Base-by-base conservation (phyloP, 2,329 filamentous ascomycete genomes). In the Tetracladium maxilliforme region DNA sequence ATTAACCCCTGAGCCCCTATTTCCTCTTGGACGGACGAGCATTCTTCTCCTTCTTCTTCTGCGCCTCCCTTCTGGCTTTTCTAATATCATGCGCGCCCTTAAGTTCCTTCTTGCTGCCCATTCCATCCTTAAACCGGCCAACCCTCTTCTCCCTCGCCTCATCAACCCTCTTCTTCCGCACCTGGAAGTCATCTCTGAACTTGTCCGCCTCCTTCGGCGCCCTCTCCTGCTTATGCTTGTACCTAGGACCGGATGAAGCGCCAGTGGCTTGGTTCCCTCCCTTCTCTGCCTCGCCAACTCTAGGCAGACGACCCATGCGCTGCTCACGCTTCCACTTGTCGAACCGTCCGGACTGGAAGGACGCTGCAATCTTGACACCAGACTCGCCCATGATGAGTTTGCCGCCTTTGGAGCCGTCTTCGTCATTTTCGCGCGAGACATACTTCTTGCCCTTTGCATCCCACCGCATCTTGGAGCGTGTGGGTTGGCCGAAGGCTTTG, bases 371-470 rank as follows among this genome's bases (percentile, higher is more conserved):
- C 61, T 94, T 95, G 58, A 87, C 82, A 27, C 90, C 90, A 43
- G 72, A 82, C 56, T 98, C 90, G 41, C 90, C 86, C 33, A 70
- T 67, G 29, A 94, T 76, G 56, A 94, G 75, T 44, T 65, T 67
- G 31, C 55, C 49, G 23, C 67, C 66, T 44, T 74, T 76, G 39
- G 70, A 92, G 19, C 90, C 90, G 54, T 98, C 92, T 39, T 92
- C 81, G 54, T 98, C 90, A 60, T 98, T 95, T 39, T 73, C 73
- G 18, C 81, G 71, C 9, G 81, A 64, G 18, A 98, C 87, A 55
- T 95, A 98, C 54, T 94, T 95, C 55, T 81, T 92, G 43, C 73
- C 70, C 52, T 93, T 92, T 59, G 92, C 87, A 58, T 98, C 90
- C 90, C 90, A 98, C 37, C 90, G 77, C 73, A 93, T 76, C 37